Base-by-base conservation (phyloP, 2,329 filamentous ascomycete species). In the Botryotinia globosa region DNA sequence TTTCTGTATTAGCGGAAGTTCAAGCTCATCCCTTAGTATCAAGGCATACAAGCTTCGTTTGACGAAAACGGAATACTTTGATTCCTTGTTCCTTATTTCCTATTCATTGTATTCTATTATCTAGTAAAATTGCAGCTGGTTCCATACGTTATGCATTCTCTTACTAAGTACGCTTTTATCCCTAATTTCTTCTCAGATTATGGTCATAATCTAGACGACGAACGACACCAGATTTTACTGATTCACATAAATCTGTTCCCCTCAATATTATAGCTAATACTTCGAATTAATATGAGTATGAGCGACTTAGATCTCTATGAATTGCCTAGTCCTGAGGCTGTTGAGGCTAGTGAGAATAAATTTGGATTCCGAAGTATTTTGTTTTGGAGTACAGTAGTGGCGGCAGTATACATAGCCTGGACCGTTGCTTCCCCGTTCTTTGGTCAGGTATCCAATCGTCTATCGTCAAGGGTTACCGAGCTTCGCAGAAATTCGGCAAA, bases 41-140 rank as follows among this genome's bases (percentile, higher is more conserved):
- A 45, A 32, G 61, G 61, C 61, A 64, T 29, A 34, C 37, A 37
- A 12, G 63, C 32, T 39, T 45, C n/a, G 10, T 22, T 29, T 45
- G 61, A 64, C n/a, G 61, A 64, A 64, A 64, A 45, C 39, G 39
- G 61, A 25, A 42, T 32, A 32, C 61, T 32, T n/a, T 42, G 59
- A 29, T 63, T 37, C 58, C 20, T 61, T 34, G 37, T 62, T 64
- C 16, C 25, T 45, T 32, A 64, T 45, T 44, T 29, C 16, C 32
- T 44, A 29, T 44, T 63, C 39, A 32, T 64, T 64, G 39, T 45
- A 14, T 44, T 44, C n/a, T 42, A 12, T 63, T 63, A 18, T 63
- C 22, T 62, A 61, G 25, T 59, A 10, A 37, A 34, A 22, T 12
- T 37, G 18, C 5, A 59, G 32, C 20, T 59, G 4, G 4, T 25